These are phyloP conservation scores for Aspergillus sp. DNA, from an alignment of 2,329 filamentous ascomycete species.

Conservation along the genomic window DNA sequence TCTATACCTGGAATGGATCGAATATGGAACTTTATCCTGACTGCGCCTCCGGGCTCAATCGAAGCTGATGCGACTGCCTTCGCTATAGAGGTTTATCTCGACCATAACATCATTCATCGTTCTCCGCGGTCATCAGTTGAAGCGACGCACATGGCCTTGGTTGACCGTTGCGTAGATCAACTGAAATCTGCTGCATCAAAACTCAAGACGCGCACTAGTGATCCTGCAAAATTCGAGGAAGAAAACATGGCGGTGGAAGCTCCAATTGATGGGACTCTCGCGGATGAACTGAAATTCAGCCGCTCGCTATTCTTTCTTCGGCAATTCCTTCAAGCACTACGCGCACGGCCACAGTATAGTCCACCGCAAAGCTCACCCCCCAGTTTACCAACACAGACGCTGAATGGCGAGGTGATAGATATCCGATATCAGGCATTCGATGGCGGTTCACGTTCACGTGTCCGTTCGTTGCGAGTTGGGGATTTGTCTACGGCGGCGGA, in stretches of 20 bases:
- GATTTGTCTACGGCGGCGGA: conserved; percentile 69
- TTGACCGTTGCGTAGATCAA: conserved; percentile 71
- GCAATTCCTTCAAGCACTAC: conserved; percentile 61
- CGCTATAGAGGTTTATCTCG: conserved; percentile 73
- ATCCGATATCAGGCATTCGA: conserved; percentile 76
- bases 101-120: conserved; percentile 45
- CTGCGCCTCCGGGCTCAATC: conserved; percentile 63
- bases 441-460: conserved; percentile 58
- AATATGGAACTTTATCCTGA: conserved; percentile 80
- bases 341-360: conserved; percentile 56
- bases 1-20: conserved; percentile 61
- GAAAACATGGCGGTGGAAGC: conserved; percentile 55
- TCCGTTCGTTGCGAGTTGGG: conserved; percentile 66
- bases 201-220: conserved; percentile 52
- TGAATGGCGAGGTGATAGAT: conserved; percentile 63
- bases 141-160: conserved; percentile 66
- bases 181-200: conserved; percentile 63
- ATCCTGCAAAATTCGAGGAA: conserved; percentile 45
- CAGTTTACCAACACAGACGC: conserved; percentile 54
- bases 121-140: conserved; percentile 50
- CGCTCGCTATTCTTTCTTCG: conserved; percentile 68
- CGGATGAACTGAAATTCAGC: conserved; percentile 64
- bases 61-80: conserved; percentile 67
- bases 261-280: conserved; percentile 49
- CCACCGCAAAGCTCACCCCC: conserved; percentile 62